phyloP scores from a whole-genome alignment of 371 early-diverging fungal species.

The Apophysomyces variabilis region DNA sequence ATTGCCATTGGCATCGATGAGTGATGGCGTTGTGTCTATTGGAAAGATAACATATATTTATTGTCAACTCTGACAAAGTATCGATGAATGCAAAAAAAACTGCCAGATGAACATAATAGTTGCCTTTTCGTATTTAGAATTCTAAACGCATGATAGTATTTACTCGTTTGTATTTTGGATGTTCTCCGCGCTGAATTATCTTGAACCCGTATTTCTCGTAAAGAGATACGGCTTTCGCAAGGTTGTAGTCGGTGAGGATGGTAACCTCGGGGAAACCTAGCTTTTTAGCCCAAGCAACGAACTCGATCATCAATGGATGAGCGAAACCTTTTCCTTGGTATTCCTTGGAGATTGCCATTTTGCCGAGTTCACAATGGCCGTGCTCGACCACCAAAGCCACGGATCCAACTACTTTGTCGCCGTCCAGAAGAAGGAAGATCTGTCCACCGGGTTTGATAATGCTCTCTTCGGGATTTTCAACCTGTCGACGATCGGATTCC shows the following conservation, averaged over 20 bases:
- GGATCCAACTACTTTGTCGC: slow-evolving; percentile 16
- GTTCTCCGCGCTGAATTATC: slow-evolving; percentile 11
- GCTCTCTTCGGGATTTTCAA: slow-evolving; percentile 24
- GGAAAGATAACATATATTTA: too few relatives aligned
- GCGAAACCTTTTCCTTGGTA: slow-evolving; percentile 29
- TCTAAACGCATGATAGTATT: slow-evolving; percentile 11
- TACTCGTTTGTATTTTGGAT: slow-evolving; percentile 13
- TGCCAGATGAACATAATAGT: too few relatives aligned
- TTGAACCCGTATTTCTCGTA: slow-evolving; percentile 16
- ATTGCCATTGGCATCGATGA: too few relatives aligned
- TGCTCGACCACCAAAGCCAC: slow-evolving; percentile 25
- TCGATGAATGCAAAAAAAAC: too few relatives aligned
- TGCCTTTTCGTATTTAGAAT: background rate
- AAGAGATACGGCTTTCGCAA: slow-evolving; percentile 9
- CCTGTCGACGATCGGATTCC: slow-evolving; percentile 15
- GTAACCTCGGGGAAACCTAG: slow-evolving; percentile 12
- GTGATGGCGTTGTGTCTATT: too few relatives aligned
- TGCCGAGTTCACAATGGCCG: slow-evolving; percentile 24
- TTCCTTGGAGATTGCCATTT: slow-evolving; percentile 25
- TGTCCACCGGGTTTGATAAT: slow-evolving; percentile 30
- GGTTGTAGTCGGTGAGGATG: background rate
- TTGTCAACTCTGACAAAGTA: too few relatives aligned
- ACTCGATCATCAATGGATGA: slow-evolving; percentile 25
- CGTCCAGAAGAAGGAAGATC: slow-evolving; percentile 19
- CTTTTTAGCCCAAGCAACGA: slow-evolving; percentile 22